Base-by-base conservation (phyloP, 129 eudicot genomes). In the Centaurea solstitialis region DNA sequence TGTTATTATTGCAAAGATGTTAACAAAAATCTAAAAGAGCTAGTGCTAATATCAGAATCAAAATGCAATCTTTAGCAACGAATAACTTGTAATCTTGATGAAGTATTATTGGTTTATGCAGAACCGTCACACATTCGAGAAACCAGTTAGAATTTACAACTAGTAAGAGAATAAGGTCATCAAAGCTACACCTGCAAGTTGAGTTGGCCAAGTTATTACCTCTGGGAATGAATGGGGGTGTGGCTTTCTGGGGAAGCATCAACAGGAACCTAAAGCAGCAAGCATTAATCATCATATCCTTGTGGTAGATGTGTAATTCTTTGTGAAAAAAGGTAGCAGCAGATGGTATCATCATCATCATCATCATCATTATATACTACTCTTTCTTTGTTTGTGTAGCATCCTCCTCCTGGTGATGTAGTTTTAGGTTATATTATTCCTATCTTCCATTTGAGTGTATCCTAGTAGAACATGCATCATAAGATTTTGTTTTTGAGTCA, bases 61-160 rank as follows among this genome's bases (percentile, higher is more conserved):
- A 76, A 76, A 39, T 79, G 40, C 57, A 38, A 24, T 38, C 5
- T 18, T n/a, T 9, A 3, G 21, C 74, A 62, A 61, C 18, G 35
- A 72, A 37, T 61, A 72, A 72, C 20, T 47, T 64, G 50, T 80
- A 80, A 38, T 39, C 5, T 20, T 62, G 23, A 62, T 79, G 61
- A 26, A n/a, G 39, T 38, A 15, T 80, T 61, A 37, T 80, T 82
- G 66, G 18, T 33, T 64, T 73, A 82, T 82, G 90, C 91, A 93
- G 97, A 93, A 93, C 62, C 97, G 95, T 15, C 97, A 88, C 80
- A 84, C 90, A n/a, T 93, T 67, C 69, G 95, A 93, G 84, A 93
- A 93, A 80, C 90, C 97, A 41, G 91, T 93, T 24, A 88, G 81
- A 81, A 93, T 93, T 69, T 90, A 93, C 87, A 93, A 93, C 61